Percentiles rank a stretch among this genome's conserved stretches.
Evolutionary conservation across 805 yeast species (phyloP).

Genomic region (Ogataea paraovalis): DNA sequence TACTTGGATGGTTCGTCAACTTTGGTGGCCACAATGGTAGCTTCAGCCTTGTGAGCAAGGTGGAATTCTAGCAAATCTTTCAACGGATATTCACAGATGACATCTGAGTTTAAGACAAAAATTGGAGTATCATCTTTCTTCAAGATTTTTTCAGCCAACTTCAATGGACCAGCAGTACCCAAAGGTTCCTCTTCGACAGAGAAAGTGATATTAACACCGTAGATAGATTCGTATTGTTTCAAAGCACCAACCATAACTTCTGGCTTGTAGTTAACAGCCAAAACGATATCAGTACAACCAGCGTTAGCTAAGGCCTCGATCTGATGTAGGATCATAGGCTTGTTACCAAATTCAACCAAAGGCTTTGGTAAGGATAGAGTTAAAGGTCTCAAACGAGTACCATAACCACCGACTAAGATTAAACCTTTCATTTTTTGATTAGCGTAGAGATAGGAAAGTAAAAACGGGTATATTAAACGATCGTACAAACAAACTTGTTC

Average conservation of each 20-base stretch:
- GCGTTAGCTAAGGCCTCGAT: conserved; percentile 97
- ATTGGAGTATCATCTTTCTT: conserved; percentile 95
- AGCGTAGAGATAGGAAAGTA: background rate
- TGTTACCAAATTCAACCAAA: conserved; percentile 95
- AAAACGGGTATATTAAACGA: conserved; percentile 4
- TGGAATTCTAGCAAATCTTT: conserved; percentile 89
- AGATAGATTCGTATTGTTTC: conserved; percentile 89
- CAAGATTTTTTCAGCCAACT: conserved; percentile 90
- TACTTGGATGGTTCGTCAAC: conserved; percentile 99
- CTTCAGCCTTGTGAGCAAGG: conserved; percentile 92
- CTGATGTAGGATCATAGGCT: conserved; percentile 98
- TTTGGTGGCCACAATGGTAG: conserved; percentile 98
- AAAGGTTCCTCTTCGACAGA: conserved; percentile 99
- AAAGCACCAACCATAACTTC: conserved; percentile 97
- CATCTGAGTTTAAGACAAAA: conserved; percentile 97
- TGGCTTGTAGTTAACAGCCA: conserved; percentile 99
- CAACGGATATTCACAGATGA: conserved; percentile 98
- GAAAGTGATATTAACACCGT: conserved; percentile 92
- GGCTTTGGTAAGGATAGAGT: conserved; percentile 95
- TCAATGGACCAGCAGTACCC: conserved; percentile 99
- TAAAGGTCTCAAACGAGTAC: conserved; percentile 99
- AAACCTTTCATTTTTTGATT: conserved; percentile 76
- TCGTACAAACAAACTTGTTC: conserved; percentile 6
- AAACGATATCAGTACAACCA: conserved; percentile 97
- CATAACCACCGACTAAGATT: conserved; percentile 99